Evolutionary conservation across 2,329 filamentous ascomycete species (phyloP).

Genomic region (Ophiostoma triangulosporum): DNA sequence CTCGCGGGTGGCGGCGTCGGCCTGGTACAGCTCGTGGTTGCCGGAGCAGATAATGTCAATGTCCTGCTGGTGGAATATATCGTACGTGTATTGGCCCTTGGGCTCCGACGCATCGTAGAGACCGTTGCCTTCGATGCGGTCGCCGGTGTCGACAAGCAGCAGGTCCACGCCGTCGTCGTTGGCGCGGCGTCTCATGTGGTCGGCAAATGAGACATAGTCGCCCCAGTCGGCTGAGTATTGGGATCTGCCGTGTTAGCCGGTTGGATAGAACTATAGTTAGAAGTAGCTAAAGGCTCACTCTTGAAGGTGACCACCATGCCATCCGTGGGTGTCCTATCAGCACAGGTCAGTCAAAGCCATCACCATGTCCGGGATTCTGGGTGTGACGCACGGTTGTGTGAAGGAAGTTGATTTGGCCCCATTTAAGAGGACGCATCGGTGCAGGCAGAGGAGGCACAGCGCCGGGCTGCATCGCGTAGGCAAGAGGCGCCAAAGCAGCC

Average conservation of each 20-base stretch:
- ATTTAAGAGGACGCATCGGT: constrained; percentile 70
- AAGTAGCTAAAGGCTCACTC: constrained; percentile 45
- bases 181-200: constrained; percentile 66
- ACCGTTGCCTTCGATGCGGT: constrained; percentile 84
- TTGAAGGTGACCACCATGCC: constrained; percentile 85
- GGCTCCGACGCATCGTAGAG: constrained; percentile 82
- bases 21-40: constrained; percentile 90
- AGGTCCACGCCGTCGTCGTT: constrained; percentile 70
- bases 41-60: constrained; percentile 79
- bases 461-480: constrained; percentile 55
- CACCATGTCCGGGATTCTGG: not conserved
- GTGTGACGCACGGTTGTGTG: constrained; percentile 56
- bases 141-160: constrained; percentile 89
- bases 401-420: constrained; percentile 95
- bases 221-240: constrained; percentile 97
- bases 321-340: constrained; percentile 67
- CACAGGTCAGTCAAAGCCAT: not conserved
- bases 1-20: constrained; percentile 64
- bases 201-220: constrained; percentile 87
- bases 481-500: constrained; percentile 18
- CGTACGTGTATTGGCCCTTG: constrained; percentile 77
- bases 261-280: not conserved
- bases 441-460: constrained; percentile 66
- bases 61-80: constrained; percentile 69
- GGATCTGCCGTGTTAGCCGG: constrained; percentile 35